Evolutionary conservation across 331 rosid genomes (phyloP).

Genomic region (Saraca asoca): DNA sequence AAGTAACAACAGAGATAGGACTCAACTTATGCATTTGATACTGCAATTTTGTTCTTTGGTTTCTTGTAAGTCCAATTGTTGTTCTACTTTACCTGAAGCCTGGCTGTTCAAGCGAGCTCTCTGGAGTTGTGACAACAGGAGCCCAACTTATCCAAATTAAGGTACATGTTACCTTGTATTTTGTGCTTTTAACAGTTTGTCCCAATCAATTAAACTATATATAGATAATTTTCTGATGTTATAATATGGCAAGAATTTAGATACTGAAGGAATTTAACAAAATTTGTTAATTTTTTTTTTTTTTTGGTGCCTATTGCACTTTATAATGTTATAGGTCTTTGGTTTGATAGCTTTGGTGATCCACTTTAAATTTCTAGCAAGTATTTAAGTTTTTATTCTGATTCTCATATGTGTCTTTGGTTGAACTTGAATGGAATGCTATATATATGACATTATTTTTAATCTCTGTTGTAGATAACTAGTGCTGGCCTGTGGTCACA

Average conservation of each 20-base stretch:
- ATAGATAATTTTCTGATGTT: background rate
- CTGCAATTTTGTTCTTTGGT: background rate
- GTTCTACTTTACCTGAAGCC: conserved; percentile 61
- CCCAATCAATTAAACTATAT: conserved; percentile 11
- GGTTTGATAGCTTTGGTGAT: conserved; percentile 3
- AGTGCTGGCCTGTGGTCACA: conserved; percentile 84
- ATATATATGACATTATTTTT: conserved; percentile 12
- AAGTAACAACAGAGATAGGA: background rate
- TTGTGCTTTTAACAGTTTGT: conserved; percentile 11
- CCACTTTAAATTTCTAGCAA: conserved; percentile 15
- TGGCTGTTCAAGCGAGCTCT: conserved; percentile 96
- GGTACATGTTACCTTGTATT: conserved; percentile 50
- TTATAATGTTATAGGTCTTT: too few relatives aligned
- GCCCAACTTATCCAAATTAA: conserved; percentile 90
- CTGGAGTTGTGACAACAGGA: conserved; percentile 57
- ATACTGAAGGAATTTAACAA: background rate
- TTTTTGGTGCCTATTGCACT: background rate
- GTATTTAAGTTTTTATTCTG: background rate
- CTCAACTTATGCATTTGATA: background rate
- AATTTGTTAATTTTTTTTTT: background rate
- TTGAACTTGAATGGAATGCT: conserved; percentile 7
- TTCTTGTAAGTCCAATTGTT: conserved; percentile 17
- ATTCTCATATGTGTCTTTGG: conserved; percentile 24
- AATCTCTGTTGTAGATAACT: conserved; percentile 58
- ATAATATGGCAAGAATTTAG: conserved; percentile 1